phyloP scores from a whole-genome alignment of 306 rosid genomes.

The Pachyrhizus erosus region DNA sequence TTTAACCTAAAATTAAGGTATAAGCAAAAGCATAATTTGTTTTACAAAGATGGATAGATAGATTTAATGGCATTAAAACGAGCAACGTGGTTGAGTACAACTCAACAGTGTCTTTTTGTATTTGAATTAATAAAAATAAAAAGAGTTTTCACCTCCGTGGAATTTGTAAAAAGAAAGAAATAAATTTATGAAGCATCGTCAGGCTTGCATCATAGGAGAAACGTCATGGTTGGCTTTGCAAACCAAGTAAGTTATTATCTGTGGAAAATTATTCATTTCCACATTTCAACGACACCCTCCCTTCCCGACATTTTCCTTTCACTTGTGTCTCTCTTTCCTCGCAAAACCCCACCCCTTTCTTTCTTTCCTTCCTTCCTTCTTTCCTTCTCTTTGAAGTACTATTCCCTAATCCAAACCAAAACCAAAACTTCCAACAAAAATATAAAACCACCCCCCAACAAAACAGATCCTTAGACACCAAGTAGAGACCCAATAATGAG shows the following conservation, averaged over 20 bases:
- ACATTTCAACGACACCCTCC: constrained; percentile 6
- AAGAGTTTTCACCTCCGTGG: no score
- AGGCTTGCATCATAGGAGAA: constrained; percentile 27
- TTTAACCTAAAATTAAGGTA: no score
- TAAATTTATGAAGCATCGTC: constrained; percentile 1
- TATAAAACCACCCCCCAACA: background rate
- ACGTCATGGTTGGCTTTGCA: constrained; percentile 47
- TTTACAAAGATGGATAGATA: no score
- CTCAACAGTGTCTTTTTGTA: no score
- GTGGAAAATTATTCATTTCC: constrained; percentile 14
- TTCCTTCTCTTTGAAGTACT: background rate
- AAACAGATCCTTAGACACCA: constrained; percentile 7
- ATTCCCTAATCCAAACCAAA: background rate
- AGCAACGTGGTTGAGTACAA: background rate
- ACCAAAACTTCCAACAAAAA: background rate
- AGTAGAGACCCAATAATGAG: constrained; percentile 41
- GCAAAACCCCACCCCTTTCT: constrained; percentile 29
- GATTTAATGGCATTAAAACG: background rate
- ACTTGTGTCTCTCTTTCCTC: constrained; percentile 57
- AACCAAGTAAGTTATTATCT: constrained; percentile 32
- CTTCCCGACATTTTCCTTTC: constrained; percentile 59
- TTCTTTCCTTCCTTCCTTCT: background rate
- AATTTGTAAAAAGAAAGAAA: background rate
- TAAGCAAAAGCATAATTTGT: no score
- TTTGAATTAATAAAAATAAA: no score